Conservation (phyloP, 768 basidiomycete species). For the Epithele typhae region DNA sequence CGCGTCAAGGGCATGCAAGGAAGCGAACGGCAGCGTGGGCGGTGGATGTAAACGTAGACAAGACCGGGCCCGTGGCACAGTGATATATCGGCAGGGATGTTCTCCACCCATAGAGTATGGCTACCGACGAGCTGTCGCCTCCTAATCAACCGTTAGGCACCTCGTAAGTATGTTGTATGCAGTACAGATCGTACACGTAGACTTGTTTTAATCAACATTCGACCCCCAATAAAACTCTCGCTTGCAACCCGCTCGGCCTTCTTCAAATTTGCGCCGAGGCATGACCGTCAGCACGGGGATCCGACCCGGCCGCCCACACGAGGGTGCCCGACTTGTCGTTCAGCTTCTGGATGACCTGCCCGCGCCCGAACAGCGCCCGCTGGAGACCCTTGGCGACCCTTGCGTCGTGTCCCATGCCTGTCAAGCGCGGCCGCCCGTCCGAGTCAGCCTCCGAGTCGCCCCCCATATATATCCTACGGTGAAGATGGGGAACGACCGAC, state of each 20-base stretch:
- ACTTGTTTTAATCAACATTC: too few species aligned
- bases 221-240: too few species aligned
- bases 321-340: constrained; percentile 57
- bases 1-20: constrained; percentile 46
- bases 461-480: background rate
- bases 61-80: too few species aligned
- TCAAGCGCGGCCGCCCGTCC: background rate
- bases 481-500: background rate
- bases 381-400: constrained; percentile 55
- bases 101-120: background rate
- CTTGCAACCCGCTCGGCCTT: too few species aligned
- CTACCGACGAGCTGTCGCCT: too few species aligned
- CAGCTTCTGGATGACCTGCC: constrained; percentile 86
- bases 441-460: background rate
- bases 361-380: constrained; percentile 70
- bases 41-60: constrained; percentile 22
- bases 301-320: constrained; percentile 96
- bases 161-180: background rate
- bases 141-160: too few species aligned
- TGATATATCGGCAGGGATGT: background rate
- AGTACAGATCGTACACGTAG: too few species aligned
- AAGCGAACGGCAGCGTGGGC: constrained; percentile 27
- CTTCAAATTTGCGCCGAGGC: constrained; percentile 82
- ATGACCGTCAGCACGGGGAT: constrained; percentile 84
- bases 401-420: constrained; percentile 89